Evolutionary conservation across 2,329 filamentous ascomycete genomes (phyloP).

Genomic region (Colletotrichum australisinense): DNA sequence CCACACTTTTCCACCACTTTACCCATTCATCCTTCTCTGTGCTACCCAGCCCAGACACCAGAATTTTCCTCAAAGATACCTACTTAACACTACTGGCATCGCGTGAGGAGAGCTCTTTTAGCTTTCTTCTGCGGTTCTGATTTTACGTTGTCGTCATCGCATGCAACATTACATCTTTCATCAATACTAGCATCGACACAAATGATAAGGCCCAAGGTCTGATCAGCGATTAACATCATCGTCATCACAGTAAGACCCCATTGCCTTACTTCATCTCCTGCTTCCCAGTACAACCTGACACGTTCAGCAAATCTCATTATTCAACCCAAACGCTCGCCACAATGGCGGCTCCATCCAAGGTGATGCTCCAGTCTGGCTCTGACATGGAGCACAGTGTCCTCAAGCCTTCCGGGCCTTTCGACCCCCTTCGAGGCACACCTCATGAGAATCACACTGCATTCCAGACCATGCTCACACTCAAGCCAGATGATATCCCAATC

Average conservation of each 20-base stretch:
- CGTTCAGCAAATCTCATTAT: too few relatives aligned
- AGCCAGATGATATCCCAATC: background rate
- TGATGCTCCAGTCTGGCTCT: too few relatives aligned
- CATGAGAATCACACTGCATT: background rate
- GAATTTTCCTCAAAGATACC: background rate
- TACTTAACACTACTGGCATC: background rate
- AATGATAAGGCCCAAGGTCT: background rate
- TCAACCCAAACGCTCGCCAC: too few relatives aligned
- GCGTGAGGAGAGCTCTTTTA: background rate
- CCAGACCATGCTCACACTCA: background rate
- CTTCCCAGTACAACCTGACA: background rate
- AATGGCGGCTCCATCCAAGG: too few relatives aligned
- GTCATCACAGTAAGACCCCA: background rate
- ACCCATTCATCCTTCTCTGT: background rate
- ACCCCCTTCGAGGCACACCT: background rate
- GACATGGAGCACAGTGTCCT: too few relatives aligned
- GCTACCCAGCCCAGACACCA: background rate
- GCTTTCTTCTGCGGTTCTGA: background rate
- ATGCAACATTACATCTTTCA: background rate
- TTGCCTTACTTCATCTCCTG: background rate
- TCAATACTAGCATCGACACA: background rate
- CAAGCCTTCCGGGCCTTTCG: background rate
- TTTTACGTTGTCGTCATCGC: background rate
- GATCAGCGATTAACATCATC: background rate
- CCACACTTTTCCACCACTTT: too few relatives aligned